Evolutionary conservation across 305 asterid genomes (phyloP).

Genomic region (Andrographis paniculata): DNA sequence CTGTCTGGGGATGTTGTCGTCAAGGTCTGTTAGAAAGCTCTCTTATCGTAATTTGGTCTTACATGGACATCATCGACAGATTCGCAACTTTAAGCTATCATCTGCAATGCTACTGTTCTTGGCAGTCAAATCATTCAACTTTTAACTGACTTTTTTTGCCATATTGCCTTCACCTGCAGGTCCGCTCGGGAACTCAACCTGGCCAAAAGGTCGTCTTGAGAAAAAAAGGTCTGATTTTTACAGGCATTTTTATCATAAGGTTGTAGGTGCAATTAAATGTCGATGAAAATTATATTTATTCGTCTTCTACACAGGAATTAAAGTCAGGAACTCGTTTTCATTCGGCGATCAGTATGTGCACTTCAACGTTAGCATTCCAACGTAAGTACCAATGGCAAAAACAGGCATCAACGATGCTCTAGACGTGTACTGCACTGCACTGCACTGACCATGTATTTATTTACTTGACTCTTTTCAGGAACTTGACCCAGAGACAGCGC

Average conservation of each 20-base stretch:
- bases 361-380: slow-evolving; percentile 84
- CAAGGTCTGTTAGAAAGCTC: slow-evolving; percentile 48
- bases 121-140: not conserved
- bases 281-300: not conserved
- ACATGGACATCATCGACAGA: too few species aligned
- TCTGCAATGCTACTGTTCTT: not conserved
- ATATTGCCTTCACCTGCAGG: slow-evolving; percentile 43
- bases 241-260: not conserved
- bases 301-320: slow-evolving; percentile 48
- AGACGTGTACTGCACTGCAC: not conserved
- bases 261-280: too few species aligned
- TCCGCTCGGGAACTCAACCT: slow-evolving; percentile 94
- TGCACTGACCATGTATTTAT: not conserved
- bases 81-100: too few species aligned
- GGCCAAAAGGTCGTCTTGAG: slow-evolving; percentile 88
- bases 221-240: slow-evolving; percentile 59
- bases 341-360: slow-evolving; percentile 92
- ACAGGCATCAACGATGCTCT: not conserved
- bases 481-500: slow-evolving; percentile 73
- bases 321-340: slow-evolving; percentile 55
- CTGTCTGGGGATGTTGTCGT: slow-evolving; percentile 93
- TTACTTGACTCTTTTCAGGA: slow-evolving; percentile 31
- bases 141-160: slow-evolving; percentile 13
- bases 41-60: not conserved
- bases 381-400: slow-evolving; percentile 62